Conservation (phyloP, 495 filamentous ascomycete genomes). For the Acidomyces sp. region DNA sequence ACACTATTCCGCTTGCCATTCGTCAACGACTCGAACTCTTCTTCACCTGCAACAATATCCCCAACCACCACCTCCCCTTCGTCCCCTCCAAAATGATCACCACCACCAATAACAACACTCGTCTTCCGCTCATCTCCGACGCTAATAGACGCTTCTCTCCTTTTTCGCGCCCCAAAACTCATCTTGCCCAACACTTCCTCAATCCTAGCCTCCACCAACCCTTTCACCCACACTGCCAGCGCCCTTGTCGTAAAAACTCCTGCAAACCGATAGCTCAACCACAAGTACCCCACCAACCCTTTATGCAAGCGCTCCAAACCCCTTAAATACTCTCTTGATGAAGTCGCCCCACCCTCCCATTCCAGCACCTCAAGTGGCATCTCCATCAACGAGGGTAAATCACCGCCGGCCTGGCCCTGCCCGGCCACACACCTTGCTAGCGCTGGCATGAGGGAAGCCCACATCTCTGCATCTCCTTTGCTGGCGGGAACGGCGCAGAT, state of each 20-base stretch:
- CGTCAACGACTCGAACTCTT: no score
- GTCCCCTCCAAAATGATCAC: no score
- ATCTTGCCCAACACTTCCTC: slow-evolving; percentile 46
- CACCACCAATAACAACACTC: neutral
- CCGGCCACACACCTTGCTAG: slow-evolving; percentile 57
- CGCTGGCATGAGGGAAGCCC: slow-evolving; percentile 35
- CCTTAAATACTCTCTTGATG: slow-evolving; percentile 43
- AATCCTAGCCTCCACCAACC: slow-evolving; percentile 65
- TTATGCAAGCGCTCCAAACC: slow-evolving; percentile 68
- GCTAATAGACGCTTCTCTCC: no score
- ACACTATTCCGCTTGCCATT: no score
- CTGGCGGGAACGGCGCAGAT: slow-evolving; percentile 57
- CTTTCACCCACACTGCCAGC: slow-evolving; percentile 69
- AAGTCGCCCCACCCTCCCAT: slow-evolving; percentile 20
- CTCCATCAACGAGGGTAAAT: slow-evolving; percentile 46
- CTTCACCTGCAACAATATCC: no score
- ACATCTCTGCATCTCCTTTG: slow-evolving; percentile 28
- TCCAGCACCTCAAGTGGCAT: slow-evolving; percentile 32
- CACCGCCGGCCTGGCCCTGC: slow-evolving; percentile 45
- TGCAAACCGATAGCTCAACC: slow-evolving; percentile 60
- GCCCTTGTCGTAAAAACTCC: slow-evolving; percentile 68
- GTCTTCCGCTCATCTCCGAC: slow-evolving; percentile 6
- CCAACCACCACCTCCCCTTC: no score
- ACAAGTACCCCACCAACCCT: slow-evolving; percentile 69
- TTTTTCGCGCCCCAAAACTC: slow-evolving; percentile 13